These are phyloP conservation scores for Vachellia pachyceras DNA, from an alignment of 306 rosid genomes.

Conservation along the genomic window DNA sequence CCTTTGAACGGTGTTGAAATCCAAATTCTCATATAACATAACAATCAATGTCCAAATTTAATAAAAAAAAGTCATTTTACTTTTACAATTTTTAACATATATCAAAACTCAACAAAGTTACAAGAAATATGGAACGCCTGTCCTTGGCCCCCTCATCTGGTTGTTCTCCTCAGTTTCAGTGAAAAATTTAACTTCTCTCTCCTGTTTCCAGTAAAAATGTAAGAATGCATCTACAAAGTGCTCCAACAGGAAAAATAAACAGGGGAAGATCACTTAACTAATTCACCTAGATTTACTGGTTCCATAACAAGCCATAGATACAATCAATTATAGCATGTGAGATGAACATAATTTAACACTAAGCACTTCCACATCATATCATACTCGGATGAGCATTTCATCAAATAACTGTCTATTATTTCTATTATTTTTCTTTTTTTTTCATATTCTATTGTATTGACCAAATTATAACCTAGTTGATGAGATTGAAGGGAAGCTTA, in stretches of 20 bases:
- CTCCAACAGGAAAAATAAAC: conserved; percentile 6
- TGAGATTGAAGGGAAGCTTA: neutral
- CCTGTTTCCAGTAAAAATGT: conserved; percentile 59
- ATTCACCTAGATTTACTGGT: neutral
- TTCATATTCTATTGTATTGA: neutral
- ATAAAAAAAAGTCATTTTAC: conserved; percentile 26
- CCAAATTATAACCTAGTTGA: neutral
- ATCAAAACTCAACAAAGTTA: conserved; percentile 47
- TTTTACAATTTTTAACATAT: conserved; percentile 63
- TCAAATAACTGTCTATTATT: neutral
- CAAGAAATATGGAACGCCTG: conserved; percentile 97
- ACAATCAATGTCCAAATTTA: conserved; percentile 53
- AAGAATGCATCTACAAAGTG: conserved; percentile 10
- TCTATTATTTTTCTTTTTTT: too few relatives aligned
- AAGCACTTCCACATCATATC: neutral
- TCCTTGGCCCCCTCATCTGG: conserved; percentile 98
- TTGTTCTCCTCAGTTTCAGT: conserved; percentile 98
- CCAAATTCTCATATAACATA: conserved; percentile 40
- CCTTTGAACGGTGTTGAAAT: conserved; percentile 35
- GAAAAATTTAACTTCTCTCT: conserved; percentile 96
- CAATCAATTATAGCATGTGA: neutral
- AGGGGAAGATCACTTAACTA: neutral
- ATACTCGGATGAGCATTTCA: neutral
- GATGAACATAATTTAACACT: neutral
- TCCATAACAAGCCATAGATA: neutral